Evolutionary conservation across 192 early-diverging fungal genomes (phyloP).

Genomic region (Hyaloraphidium curvatum): DNA sequence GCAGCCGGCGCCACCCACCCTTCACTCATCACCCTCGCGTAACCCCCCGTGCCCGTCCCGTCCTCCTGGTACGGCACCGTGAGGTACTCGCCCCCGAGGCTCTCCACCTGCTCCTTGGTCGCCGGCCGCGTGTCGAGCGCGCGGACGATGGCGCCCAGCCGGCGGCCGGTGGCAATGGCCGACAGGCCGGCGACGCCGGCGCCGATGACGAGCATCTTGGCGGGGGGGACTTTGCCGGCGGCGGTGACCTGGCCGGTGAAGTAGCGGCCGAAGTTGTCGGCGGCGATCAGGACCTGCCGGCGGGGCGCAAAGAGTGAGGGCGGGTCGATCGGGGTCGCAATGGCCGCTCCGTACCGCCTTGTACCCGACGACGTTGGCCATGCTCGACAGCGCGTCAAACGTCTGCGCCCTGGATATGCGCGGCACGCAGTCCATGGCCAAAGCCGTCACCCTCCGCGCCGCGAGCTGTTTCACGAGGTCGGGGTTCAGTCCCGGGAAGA

Average conservation of each 20-base stretch:
- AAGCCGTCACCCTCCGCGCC: neutral
- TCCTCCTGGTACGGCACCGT: constrained; percentile 12
- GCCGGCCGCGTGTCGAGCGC: constrained; percentile 16
- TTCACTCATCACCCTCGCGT: too few relatives aligned
- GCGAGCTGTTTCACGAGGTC: constrained; percentile 4
- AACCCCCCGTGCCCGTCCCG: neutral
- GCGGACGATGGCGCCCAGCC: constrained; percentile 17
- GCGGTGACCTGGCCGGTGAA: constrained; percentile 19
- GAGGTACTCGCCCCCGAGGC: constrained; percentile 15
- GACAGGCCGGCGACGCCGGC: constrained; percentile 17
- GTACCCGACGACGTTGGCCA: constrained; percentile 20
- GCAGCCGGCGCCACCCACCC: constrained; percentile 13
- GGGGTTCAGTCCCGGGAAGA: constrained; percentile 10
- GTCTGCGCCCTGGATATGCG: neutral
- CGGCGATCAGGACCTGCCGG: constrained; percentile 15
- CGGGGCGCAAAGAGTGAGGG: too few relatives aligned
- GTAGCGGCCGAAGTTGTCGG: constrained; percentile 16
- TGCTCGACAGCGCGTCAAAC: constrained; percentile 5
- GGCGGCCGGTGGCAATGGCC: constrained; percentile 14
- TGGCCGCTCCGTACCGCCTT: too few relatives aligned
- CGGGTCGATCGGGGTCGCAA: too few relatives aligned
- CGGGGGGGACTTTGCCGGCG: constrained; percentile 18
- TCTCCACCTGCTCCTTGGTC: constrained; percentile 14
- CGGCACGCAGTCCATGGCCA: constrained; percentile 11
- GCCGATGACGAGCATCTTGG: constrained; percentile 16